phyloP scores from a whole-genome alignment of 2,329 filamentous ascomycete species.

The Leptographium wingfieldii region DNA sequence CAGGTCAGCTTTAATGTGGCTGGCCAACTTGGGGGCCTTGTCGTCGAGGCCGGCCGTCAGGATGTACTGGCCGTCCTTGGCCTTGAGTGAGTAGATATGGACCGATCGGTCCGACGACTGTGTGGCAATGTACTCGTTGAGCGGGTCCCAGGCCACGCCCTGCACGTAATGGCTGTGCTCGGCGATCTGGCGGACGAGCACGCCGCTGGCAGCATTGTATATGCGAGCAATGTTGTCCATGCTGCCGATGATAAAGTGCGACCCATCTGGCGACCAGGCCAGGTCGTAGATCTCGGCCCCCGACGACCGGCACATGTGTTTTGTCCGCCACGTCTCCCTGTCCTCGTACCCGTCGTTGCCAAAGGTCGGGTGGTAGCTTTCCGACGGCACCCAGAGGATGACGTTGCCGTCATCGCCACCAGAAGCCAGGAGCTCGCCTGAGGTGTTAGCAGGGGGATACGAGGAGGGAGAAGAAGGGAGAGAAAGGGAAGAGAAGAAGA shows the following conservation, averaged over 20 bases:
- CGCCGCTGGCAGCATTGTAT: constrained; percentile 68
- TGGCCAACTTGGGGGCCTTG: constrained; percentile 68
- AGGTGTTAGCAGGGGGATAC: background rate
- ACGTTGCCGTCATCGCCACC: constrained; percentile 97
- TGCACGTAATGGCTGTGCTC: constrained; percentile 98
- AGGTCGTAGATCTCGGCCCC: constrained; percentile 96
- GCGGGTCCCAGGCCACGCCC: constrained; percentile 93
- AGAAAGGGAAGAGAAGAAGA: background rate
- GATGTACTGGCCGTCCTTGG: constrained; percentile 90
- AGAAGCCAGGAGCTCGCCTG: constrained; percentile 85
- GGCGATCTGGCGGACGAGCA: constrained; percentile 78
- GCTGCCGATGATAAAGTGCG: constrained; percentile 94
- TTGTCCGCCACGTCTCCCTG: constrained; percentile 92
- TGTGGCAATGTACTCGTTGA: constrained; percentile 96
- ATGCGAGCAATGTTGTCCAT: constrained; percentile 99
- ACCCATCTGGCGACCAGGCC: constrained; percentile 95
- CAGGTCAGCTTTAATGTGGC: constrained; percentile 72
- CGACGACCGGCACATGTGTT: constrained; percentile 93
- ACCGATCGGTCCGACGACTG: constrained; percentile 97
- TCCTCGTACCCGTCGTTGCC: constrained; percentile 82
- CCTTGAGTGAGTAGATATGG: constrained; percentile 92
- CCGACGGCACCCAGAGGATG: constrained; percentile 87
- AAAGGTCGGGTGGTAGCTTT: constrained; percentile 51
- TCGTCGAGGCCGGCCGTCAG: constrained; percentile 45
- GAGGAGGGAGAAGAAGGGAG: background rate